These are phyloP conservation scores for Aspergillus hortae DNA, from an alignment of 2,329 filamentous ascomycete genomes.

Conservation along the genomic window DNA sequence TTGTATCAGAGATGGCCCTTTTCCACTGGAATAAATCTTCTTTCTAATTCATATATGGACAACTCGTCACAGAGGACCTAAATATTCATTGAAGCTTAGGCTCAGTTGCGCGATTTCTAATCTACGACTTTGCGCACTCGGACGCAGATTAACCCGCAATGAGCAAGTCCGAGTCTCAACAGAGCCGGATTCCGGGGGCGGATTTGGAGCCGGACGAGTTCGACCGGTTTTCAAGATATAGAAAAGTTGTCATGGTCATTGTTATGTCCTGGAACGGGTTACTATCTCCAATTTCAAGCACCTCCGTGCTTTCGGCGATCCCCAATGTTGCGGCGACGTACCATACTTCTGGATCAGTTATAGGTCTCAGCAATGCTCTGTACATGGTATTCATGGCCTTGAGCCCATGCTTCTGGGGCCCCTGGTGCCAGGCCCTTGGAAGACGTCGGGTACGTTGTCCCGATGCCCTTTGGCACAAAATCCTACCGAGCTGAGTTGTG, in stretches of 20 bases:
- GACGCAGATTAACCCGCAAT: too few species aligned
- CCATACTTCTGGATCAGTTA: not conserved
- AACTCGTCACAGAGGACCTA: too few species aligned
- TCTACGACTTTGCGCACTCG: too few species aligned
- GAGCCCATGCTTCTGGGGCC: not conserved
- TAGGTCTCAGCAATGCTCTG: not conserved
- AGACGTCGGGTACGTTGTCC: not conserved
- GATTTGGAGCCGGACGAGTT: not conserved
- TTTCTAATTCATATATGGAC: too few species aligned
- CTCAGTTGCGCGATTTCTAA: too few species aligned
- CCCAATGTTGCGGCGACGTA: not conserved
- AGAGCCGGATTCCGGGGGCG: too few species aligned
- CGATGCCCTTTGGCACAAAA: not conserved
- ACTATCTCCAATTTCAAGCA: not conserved
- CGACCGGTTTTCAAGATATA: not conserved
- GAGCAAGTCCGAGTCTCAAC: too few species aligned
- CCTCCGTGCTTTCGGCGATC: not conserved
- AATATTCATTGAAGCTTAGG: too few species aligned
- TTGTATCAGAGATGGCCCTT: too few species aligned
- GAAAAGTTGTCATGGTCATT: not conserved
- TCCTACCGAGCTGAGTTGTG: not conserved
- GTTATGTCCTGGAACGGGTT: not conserved
- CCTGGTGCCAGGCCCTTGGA: not conserved
- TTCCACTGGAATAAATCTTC: too few species aligned
- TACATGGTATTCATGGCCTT: constrained; percentile 2